Base-by-base conservation (phyloP, 306 rosid genomes). In the Glycine tomentella region DNA sequence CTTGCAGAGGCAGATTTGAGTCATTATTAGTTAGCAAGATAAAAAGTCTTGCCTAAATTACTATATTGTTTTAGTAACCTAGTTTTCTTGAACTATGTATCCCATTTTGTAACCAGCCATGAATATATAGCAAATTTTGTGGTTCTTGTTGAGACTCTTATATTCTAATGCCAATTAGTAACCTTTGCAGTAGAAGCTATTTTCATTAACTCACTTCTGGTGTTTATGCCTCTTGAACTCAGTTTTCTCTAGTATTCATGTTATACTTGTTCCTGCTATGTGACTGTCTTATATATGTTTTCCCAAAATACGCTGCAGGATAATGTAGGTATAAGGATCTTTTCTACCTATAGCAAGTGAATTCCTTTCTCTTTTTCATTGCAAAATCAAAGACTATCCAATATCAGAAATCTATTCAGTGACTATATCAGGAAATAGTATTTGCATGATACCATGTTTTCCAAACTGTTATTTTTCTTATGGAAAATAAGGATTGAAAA, bases 381-480 rank as follows among this genome's bases (percentile, higher is more conserved):
- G 12, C 63, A 14, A 36, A 36, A 62, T 66, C 7, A 49, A 46
- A 76, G 36, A 2, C 61, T 8, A 76, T 48, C 63, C 20, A 63
- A 31, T 33, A 75, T 17, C 2, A n/a, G 64, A 62, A 64, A 14
- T 46, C 58, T 59, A 13, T 9, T 76, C 55, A n/a, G 2, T 34
- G 63, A 49, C 46, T 38, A n/a, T 25, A 45, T 34, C 73, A 70
- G 34, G 42, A 72, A 72, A 68, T 49, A 58, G 16, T 14, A 76
- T 49, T 62, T 76, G 61, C 15, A 61, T 46, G 48, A 31, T 17
- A 58, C 25, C n/a, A 12, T 16, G 10, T 5, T 76, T 45, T 61
- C 48, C 68, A 58, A 49, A 3, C 16, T 38, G 40, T 61, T 12
- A 33, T 17, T 74, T 81, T 46, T 25, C 10, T 52, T 63, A 5